phyloP scores from a whole-genome alignment of 1,139 yeast species.

The Zygoascus meyerae region DNA sequence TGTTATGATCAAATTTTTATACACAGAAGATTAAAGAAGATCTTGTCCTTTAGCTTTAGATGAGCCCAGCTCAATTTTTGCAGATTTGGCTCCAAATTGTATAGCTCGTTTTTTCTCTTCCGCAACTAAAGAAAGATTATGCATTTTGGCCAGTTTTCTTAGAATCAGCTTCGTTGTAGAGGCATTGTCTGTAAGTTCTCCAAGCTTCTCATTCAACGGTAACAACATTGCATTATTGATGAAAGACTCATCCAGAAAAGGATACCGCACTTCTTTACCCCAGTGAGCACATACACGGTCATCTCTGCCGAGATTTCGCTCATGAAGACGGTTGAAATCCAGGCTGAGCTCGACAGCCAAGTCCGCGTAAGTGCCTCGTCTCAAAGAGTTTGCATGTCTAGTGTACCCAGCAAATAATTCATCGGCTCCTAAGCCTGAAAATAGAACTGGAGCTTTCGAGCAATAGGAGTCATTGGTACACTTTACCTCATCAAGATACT shows the following conservation, averaged over 20 bases:
- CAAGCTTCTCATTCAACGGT: conserved; percentile 34
- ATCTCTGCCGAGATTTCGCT: conserved; percentile 81
- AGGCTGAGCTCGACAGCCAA: conserved; percentile 51
- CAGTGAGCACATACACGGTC: conserved; percentile 79
- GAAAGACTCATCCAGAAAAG: conserved; percentile 66
- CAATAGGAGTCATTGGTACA: conserved; percentile 6
- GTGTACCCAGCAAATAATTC: conserved; percentile 93
- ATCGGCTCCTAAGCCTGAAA: conserved; percentile 97
- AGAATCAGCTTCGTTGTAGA: conserved; percentile 56
- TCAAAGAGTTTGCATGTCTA: conserved; percentile 49
- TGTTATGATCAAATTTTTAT: neutral
- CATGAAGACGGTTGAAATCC: conserved; percentile 70
- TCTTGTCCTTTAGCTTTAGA: conserved; percentile 64
- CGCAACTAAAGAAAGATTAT: conserved; percentile 51
- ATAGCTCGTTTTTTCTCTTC: conserved; percentile 89
- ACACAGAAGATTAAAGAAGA: conserved; percentile 19
- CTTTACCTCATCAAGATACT: conserved; percentile 16
- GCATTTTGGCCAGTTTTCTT: conserved; percentile 50
- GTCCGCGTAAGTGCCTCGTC: conserved; percentile 29
- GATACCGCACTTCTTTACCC: conserved; percentile 90
- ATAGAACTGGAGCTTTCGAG: conserved; percentile 49
- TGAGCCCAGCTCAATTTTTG: conserved; percentile 78
- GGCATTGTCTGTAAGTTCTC: conserved; percentile 15
- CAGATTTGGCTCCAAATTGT: conserved; percentile 93
- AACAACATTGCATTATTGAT: conserved; percentile 43